Conservation (phyloP, 2,329 filamentous ascomycete species). For the Lojkania enalia region DNA sequence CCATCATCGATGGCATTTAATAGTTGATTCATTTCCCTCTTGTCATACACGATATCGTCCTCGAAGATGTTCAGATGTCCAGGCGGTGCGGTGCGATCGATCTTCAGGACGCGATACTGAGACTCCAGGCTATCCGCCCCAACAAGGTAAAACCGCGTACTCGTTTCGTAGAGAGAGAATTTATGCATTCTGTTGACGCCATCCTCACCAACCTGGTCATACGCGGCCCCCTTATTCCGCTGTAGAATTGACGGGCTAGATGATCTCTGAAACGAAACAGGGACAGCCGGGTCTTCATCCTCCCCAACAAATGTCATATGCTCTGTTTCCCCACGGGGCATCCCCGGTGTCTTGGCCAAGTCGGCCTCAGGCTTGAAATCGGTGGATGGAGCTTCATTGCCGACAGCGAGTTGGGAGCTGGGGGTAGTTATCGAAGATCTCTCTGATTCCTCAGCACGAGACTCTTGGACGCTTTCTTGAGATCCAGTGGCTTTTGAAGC, state of each 20-base stretch:
- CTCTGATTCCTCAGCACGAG: conserved; percentile 28
- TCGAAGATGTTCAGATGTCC: conserved; percentile 83
- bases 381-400: conserved; percentile 28
- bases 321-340: conserved; percentile 33
- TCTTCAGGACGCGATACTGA: conserved; percentile 89
- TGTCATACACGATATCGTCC: conserved; percentile 92
- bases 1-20: conserved; percentile 93
- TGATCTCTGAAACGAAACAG: conserved; percentile 44
- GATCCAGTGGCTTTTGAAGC: conserved; percentile 26
- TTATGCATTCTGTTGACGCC: conserved; percentile 74
- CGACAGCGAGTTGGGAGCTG: conserved; percentile 28
- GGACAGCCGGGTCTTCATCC: conserved; percentile 46
- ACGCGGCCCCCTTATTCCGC: conserved; percentile 43
- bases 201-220: conserved; percentile 48
- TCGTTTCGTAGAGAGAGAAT: conserved; percentile 96
- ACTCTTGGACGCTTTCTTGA: conserved; percentile 32
- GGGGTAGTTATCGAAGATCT: conserved; percentile 28
- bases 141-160: conserved; percentile 89
- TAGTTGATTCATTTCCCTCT: conserved; percentile 90
- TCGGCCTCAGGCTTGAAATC: conserved; percentile 39
- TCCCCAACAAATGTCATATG: conserved; percentile 45
- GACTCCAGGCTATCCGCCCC: conserved; percentile 88
- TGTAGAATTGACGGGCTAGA: conserved; percentile 45
- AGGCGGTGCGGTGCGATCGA: conserved; percentile 82
- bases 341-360: conserved; percentile 34